Percentiles rank a stretch among this genome's conserved stretches.
phyloP scores from a whole-genome alignment of 345 rosid species.

The Draba incana region DNA sequence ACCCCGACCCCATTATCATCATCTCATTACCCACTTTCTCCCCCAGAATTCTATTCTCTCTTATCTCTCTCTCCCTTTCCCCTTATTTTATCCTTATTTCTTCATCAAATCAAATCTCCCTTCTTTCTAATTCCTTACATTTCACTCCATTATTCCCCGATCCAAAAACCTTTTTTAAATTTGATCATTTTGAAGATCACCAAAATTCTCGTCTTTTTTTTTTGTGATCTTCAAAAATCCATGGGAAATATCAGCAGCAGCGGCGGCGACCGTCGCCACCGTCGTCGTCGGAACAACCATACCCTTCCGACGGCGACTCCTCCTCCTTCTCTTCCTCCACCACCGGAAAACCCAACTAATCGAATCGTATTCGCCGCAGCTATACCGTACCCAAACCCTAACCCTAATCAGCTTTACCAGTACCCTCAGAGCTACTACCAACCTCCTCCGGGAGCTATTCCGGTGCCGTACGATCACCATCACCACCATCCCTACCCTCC shows the following conservation, averaged over 20 bases:
- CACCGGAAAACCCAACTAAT: constrained; percentile 73
- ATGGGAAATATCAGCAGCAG: constrained; percentile 79
- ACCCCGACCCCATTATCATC: constrained; percentile 46
- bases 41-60: constrained; percentile 36
- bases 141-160: constrained; percentile 31
- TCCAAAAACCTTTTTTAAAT: constrained; percentile 5
- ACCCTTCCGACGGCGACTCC: constrained; percentile 46
- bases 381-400: constrained; percentile 77
- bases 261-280: constrained; percentile 58
- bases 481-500: constrained; percentile 47
- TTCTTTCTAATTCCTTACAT: constrained; percentile 11
- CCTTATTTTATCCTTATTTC: constrained; percentile 5
- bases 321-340: constrained; percentile 49
- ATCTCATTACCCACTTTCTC: constrained; percentile 31
- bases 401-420: constrained; percentile 60
- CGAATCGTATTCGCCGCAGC: constrained; percentile 86
- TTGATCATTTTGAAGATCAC: constrained; percentile 19
- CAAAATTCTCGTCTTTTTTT: neutral
- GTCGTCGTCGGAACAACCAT: constrained; percentile 49
- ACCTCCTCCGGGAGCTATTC: constrained; percentile 57
- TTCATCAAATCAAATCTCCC: constrained; percentile 9
- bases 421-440: constrained; percentile 68
- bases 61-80: constrained; percentile 2
- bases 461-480: constrained; percentile 64
- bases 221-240: neutral